phyloP scores from a whole-genome alignment of 495 filamentous ascomycete genomes.

The Trichodelitschia bisporula region DNA sequence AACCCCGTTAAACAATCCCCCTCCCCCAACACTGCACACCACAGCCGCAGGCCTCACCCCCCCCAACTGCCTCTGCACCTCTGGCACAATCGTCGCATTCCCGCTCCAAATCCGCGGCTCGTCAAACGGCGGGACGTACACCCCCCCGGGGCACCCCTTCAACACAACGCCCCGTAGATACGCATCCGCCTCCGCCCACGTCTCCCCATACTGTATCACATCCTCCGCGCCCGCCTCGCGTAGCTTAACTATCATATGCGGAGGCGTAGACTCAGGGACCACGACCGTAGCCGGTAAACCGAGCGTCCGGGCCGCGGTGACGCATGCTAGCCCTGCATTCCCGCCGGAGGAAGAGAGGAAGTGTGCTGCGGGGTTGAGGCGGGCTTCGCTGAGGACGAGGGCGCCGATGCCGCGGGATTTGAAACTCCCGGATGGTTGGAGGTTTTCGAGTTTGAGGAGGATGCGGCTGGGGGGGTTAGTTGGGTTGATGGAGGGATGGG shows the following conservation, averaged over 20 bases:
- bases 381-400: slow-evolving; percentile 8
- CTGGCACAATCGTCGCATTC: slow-evolving; percentile 44
- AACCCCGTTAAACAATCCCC: slow-evolving; percentile 62
- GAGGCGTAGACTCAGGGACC: slow-evolving; percentile 41
- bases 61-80: slow-evolving; percentile 35
- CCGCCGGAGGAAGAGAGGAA: slow-evolving; percentile 80
- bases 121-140: slow-evolving; percentile 90
- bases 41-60: slow-evolving; percentile 31
- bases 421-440: slow-evolving; percentile 85
- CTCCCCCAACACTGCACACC: slow-evolving; percentile 71
- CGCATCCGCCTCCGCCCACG: slow-evolving; percentile 55
- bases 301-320: slow-evolving; percentile 47
- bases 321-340: slow-evolving; percentile 81
- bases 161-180: slow-evolving; percentile 41
- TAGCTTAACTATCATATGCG: slow-evolving; percentile 53
- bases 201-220: slow-evolving; percentile 45
- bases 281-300: slow-evolving; percentile 58
- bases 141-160: slow-evolving; percentile 22
- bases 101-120: slow-evolving; percentile 69
- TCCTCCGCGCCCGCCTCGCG: slow-evolving; percentile 36
- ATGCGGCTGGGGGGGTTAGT: too few species aligned
- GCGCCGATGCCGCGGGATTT: slow-evolving; percentile 54
- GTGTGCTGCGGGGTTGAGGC: slow-evolving; percentile 23
- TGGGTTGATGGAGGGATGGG: too few species aligned
- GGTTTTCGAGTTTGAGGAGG: slow-evolving; percentile 82